Evolutionary conservation across 495 filamentous ascomycete species (phyloP), one percentile per base, ranked within the genome.

Genomic region (Staphylotrichum tortipilum): DNA sequence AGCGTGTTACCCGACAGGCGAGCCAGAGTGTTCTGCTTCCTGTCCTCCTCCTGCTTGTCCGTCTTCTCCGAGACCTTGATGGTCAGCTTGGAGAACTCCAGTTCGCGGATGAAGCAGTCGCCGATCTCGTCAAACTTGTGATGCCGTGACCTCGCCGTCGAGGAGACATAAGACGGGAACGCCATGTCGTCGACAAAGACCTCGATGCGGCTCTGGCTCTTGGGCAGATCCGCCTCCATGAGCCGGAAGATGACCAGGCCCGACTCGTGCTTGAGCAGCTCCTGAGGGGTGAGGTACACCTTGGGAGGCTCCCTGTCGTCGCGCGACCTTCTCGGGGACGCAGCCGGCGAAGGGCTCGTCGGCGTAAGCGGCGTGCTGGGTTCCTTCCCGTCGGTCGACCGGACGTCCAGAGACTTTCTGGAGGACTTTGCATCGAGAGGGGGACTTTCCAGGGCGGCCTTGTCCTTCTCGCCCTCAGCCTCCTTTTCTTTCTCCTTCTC

Each of bases 181-280:
- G 85, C 77, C 77, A 89, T 88, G 59, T 99, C 92, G 66, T 99
- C 92, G 68, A 97, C 90, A 38, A 94, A 61, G 17, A 97, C 81
- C 60, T 99, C 90, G 29, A 99, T 69, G 57, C 87, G 82, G 19
- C 82, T 83, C 56, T 89, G 78, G 39, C 72, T 80, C 49, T 86
- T 82, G 14, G 84, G 76, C 51, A 97, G 73, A 34, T 94, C 79
- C 23, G 81, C 88, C 52, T 96, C 88, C 58, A 95, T 83, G 49
- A 99, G 77, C 60, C 88, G 89, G 79, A 97, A 97, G 38, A 97
- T 86, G 46, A 99, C 74, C 42, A 99, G 78, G 33, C 92, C 92
- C 44, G 88, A 91, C 65, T 95, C 89, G 59, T 96, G 82, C 59
- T 84, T 82, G 30, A 81, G 55, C 24, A 99, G 73, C 56, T 96